Conservation (phyloP, 1,284 basidiomycete species). For the Trichosporon ovoides region DNA sequence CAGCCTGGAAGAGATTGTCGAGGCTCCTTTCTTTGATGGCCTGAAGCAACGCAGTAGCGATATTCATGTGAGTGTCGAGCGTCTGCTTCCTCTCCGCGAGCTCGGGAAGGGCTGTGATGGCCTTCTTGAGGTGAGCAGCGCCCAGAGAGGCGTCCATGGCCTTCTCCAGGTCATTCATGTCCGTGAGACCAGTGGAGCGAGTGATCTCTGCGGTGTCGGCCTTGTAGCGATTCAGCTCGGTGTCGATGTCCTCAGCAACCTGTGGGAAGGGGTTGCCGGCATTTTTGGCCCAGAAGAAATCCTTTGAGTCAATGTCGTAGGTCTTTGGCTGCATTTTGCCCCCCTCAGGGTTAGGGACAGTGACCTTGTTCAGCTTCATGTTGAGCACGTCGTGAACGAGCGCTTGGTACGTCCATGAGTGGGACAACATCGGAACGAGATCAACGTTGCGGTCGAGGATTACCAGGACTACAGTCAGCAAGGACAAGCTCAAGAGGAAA, state of each 20-base stretch:
- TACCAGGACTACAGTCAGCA: conserved; percentile 64
- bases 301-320: conserved; percentile 95
- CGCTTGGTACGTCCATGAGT: conserved; percentile 99
- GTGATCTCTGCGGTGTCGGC: conserved; percentile 96
- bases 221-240: conserved; percentile 90
- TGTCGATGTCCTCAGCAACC: conserved; percentile 95
- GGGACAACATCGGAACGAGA: conserved; percentile 87
- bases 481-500: not conserved
- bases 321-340: conserved; percentile 69
- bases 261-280: conserved; percentile 95
- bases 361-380: conserved; percentile 93
- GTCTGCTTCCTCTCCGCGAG: conserved; percentile 93
- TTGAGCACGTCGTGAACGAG: conserved; percentile 96
- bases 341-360: conserved; percentile 60
- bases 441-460: conserved; percentile 94
- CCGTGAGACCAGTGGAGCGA: conserved; percentile 88
- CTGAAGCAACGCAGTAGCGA: conserved; percentile 90
- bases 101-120: conserved; percentile 97
- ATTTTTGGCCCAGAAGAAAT: conserved; percentile 99
- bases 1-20: conserved; percentile 93
- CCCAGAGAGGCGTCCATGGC: conserved; percentile 85
- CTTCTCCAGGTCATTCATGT: conserved; percentile 67
- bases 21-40: conserved; percentile 93
- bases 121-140: conserved; percentile 91
- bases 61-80: conserved; percentile 98